phyloP scores from a whole-genome alignment of 148 eudicot genomes.

The Rhododendron vialii region DNA sequence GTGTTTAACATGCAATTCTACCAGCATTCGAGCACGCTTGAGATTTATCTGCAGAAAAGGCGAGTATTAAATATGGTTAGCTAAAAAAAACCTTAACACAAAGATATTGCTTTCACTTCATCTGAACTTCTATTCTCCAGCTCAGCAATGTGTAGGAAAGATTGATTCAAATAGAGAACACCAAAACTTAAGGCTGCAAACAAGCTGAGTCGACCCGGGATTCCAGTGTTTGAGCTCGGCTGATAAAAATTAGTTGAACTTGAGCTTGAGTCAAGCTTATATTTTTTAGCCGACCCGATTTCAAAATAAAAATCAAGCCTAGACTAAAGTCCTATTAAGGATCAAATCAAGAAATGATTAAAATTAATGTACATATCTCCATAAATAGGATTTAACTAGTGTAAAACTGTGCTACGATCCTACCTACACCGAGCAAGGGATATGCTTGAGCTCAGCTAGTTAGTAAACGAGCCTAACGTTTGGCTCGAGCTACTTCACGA shows the following conservation, averaged over 20 bases:
- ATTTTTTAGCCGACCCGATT: neutral
- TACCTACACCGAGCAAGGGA: neutral
- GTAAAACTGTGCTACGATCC: neutral
- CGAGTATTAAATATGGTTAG: neutral
- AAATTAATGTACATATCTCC: neutral
- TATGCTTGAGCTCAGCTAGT: neutral
- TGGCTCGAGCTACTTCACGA: neutral
- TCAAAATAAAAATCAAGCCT: neutral
- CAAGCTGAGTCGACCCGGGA: neutral
- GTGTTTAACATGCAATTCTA: conserved; percentile 54
- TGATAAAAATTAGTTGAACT: neutral
- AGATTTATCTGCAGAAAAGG: conserved; percentile 60
- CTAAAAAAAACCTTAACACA: neutral
- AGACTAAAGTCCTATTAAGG: neutral
- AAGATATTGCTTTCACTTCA: neutral
- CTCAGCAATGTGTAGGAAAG: neutral
- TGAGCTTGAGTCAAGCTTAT: neutral
- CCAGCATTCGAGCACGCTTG: conserved; percentile 93
- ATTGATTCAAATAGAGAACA: neutral
- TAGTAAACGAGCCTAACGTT: neutral
- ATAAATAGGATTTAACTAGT: neutral
- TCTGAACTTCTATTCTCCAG: neutral
- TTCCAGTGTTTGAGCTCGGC: neutral
- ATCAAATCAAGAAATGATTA: neutral
- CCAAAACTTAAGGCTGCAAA: neutral